Evolutionary conservation across 176 grass and related monocot species (phyloP).

Genomic region (Pontederia paniculata): DNA sequence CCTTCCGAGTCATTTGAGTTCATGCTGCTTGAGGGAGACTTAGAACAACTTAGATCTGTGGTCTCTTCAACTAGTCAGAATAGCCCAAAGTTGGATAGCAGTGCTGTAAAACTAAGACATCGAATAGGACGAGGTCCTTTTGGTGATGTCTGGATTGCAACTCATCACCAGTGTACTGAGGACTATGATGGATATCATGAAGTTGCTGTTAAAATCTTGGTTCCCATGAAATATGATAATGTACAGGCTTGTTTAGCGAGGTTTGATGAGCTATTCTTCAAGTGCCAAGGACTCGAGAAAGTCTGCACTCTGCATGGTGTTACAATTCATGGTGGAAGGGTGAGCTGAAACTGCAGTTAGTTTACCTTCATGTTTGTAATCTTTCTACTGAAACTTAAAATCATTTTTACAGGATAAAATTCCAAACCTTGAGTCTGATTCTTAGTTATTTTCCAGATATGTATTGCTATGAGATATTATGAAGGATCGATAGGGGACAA

Average conservation of each 20-base stretch:
- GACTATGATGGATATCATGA: slow-evolving; percentile 66
- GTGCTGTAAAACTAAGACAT: slow-evolving; percentile 62
- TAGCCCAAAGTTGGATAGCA: slow-evolving; percentile 71
- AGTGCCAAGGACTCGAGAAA: slow-evolving; percentile 47
- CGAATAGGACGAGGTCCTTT: slow-evolving; percentile 82
- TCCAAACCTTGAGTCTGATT: background rate
- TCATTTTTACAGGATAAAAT: slow-evolving; percentile 9
- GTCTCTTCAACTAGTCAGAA: slow-evolving; percentile 53
- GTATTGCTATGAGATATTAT: slow-evolving; percentile 91
- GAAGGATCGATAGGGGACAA: slow-evolving; percentile 91
- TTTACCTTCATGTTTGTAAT: background rate
- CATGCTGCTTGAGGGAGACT: slow-evolving; percentile 80
- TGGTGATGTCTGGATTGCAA: slow-evolving; percentile 91
- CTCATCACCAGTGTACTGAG: slow-evolving; percentile 52
- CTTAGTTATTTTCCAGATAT: slow-evolving; percentile 45
- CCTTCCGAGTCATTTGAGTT: slow-evolving; percentile 54
- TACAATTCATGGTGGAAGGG: slow-evolving; percentile 70
- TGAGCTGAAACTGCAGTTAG: slow-evolving; percentile 21
- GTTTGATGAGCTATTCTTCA: slow-evolving; percentile 78
- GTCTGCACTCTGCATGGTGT: slow-evolving; percentile 80
- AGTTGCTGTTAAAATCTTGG: slow-evolving; percentile 88
- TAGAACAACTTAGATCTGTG: slow-evolving; percentile 51
- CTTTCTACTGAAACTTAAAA: background rate
- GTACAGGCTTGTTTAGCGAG: slow-evolving; percentile 50
- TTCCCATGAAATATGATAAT: slow-evolving; percentile 84